phyloP scores from a whole-genome alignment of 2,329 filamentous ascomycete genomes.

The Drechslera avenae region DNA sequence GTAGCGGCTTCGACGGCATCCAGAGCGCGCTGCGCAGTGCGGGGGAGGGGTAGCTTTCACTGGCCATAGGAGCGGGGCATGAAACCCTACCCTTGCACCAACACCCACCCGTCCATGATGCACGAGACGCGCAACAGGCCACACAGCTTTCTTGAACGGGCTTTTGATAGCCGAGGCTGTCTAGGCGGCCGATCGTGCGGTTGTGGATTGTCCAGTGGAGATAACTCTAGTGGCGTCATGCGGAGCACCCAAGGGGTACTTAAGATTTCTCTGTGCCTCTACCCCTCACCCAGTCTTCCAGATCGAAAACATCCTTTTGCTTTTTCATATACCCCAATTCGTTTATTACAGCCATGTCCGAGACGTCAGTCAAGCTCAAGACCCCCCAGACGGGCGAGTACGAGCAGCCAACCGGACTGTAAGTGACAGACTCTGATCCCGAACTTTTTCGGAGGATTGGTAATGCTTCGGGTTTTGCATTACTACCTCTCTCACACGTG shows the following conservation, averaged over 20 bases:
- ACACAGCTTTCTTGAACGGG: slow-evolving; percentile 23
- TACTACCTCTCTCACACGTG: neutral
- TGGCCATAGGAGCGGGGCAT: slow-evolving; percentile 39
- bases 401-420: slow-evolving; percentile 60
- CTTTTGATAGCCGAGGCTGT: slow-evolving; percentile 44
- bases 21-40: slow-evolving; percentile 21
- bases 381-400: slow-evolving; percentile 69
- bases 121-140: slow-evolving; percentile 28
- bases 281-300: slow-evolving; percentile 27
- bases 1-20: slow-evolving; percentile 18
- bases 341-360: slow-evolving; percentile 50
- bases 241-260: slow-evolving; percentile 28
- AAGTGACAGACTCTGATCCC: slow-evolving; percentile 37
- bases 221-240: slow-evolving; percentile 32
- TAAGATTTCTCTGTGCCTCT: slow-evolving; percentile 33
- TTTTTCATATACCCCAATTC: slow-evolving; percentile 38
- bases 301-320: slow-evolving; percentile 17
- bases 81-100: slow-evolving; percentile 25
- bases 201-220: slow-evolving; percentile 23
- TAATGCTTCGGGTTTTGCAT: neutral
- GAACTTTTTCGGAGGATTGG: slow-evolving; percentile 13
- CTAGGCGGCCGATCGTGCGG: slow-evolving; percentile 19
- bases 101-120: slow-evolving; percentile 25
- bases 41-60: slow-evolving; percentile 44
- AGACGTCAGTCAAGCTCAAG: slow-evolving; percentile 63